A percentile compares a stretch with the other conserved stretches of the same genome.
These are phyloP conservation scores for Colletotrichum sp. DNA, from an alignment of 2,329 filamentous ascomycete genomes.

Conservation along the genomic window DNA sequence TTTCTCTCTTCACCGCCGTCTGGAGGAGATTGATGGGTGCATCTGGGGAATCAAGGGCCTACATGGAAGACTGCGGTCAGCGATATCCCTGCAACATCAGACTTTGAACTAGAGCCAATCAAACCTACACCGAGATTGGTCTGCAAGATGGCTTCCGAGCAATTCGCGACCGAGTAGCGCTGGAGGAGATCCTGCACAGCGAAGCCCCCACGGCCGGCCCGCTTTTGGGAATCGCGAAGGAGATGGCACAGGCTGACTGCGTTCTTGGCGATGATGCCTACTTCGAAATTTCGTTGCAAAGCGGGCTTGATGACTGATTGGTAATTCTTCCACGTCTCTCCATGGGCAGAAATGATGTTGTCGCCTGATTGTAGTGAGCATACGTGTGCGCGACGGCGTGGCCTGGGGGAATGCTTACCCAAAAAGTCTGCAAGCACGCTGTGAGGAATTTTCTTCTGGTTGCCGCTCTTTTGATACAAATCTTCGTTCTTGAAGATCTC, in stretches of 20 bases:
- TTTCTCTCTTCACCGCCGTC: constrained; percentile 31
- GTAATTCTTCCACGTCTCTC: constrained; percentile 38
- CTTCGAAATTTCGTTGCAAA: constrained; percentile 31
- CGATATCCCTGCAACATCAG: not conserved
- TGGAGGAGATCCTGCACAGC: constrained; percentile 36
- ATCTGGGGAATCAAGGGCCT: constrained; percentile 27
- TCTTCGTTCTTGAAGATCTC: constrained; percentile 40
- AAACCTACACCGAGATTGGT: constrained; percentile 26
- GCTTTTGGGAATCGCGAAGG: constrained; percentile 31
- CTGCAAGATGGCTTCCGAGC: constrained; percentile 33
- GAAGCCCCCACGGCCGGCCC: constrained; percentile 24
- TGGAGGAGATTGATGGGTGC: constrained; percentile 28
- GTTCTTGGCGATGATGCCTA: constrained; percentile 26
- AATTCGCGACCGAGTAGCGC: constrained; percentile 39
- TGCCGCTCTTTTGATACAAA: constrained; percentile 41
- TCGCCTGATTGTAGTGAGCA: constrained; percentile 29
- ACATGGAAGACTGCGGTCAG: not conserved
- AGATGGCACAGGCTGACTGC: constrained; percentile 28
- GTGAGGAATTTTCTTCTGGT: constrained; percentile 43
- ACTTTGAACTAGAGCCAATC: not conserved
- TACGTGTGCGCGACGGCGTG: not conserved
- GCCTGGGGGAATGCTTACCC: not conserved
- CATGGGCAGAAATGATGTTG: constrained; percentile 43
- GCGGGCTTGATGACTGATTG: constrained; percentile 39
- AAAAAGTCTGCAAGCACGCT: constrained; percentile 40